These are phyloP conservation scores for Apiotrichum sp. DNA, from an alignment of 1,284 basidiomycete genomes.

Conservation along the genomic window DNA sequence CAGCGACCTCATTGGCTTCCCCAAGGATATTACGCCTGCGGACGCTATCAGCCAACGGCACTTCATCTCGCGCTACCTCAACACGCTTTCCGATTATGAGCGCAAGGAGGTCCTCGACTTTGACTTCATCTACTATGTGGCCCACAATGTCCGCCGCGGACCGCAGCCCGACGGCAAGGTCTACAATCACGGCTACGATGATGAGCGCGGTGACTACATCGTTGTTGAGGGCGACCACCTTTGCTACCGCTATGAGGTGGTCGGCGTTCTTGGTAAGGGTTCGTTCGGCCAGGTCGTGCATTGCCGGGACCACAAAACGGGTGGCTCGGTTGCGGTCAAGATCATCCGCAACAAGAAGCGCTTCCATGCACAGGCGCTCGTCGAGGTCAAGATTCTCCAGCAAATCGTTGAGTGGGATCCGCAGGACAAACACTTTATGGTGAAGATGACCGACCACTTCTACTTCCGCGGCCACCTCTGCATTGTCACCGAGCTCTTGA, in stretches of 20 bases:
- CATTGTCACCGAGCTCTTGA: conserved; percentile 95
- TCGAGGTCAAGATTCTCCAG: conserved; percentile 97
- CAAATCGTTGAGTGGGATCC: conserved; percentile 96
- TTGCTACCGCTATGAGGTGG: conserved; percentile 90
- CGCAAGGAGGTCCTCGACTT: conserved; percentile 86
- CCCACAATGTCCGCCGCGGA: conserved; percentile 25
- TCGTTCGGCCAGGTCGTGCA: conserved; percentile 97
- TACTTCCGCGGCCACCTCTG: conserved; percentile 97
- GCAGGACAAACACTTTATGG: conserved; percentile 93
- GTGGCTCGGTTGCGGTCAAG: conserved; percentile 94
- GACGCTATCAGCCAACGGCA: conserved; percentile 60
- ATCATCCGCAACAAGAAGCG: conserved; percentile 99
- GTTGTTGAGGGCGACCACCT: conserved; percentile 89
- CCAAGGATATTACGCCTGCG: conserved; percentile 73
- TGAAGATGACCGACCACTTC: conserved; percentile 98
- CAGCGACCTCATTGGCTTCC: conserved; percentile 84
- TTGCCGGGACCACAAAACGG: conserved; percentile 95
- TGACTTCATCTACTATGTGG: conserved; percentile 67
- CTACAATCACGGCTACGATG: conserved; percentile 95
- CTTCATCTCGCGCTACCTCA: conserved; percentile 45
- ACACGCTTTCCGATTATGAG: conserved; percentile 76
- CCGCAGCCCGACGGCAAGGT: conserved; percentile 58
- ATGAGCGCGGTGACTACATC: conserved; percentile 95
- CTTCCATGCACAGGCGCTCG: conserved; percentile 96
- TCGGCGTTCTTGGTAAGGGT: conserved; percentile 89